phyloP scores from a whole-genome alignment of 345 rosid species.

The Euclidium syriacum region DNA sequence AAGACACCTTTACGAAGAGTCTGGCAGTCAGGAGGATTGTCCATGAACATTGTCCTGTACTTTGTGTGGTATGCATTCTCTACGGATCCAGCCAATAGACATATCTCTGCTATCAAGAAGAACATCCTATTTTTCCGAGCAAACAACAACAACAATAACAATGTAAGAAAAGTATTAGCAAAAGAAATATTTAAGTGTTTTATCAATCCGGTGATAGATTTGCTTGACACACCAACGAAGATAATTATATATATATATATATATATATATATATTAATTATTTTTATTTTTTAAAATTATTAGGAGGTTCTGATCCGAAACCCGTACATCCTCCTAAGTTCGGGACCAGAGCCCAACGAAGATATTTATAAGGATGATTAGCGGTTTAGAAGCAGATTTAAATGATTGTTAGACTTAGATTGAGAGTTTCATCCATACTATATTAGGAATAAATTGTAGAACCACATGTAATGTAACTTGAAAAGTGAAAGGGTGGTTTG shows the following conservation, averaged over 20 bases:
- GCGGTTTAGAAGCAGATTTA: background rate
- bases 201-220: background rate
- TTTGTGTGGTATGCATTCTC: slow-evolving; percentile 89
- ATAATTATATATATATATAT: too few relatives aligned
- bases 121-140: slow-evolving; percentile 47
- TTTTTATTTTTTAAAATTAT: too few relatives aligned
- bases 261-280: too few relatives aligned
- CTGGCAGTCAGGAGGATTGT: slow-evolving; percentile 64
- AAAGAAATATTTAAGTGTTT: background rate
- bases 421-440: background rate
- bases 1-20: slow-evolving; percentile 87
- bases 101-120: slow-evolving; percentile 77
- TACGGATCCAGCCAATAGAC: slow-evolving; percentile 82
- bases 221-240: too few relatives aligned
- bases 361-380: too few relatives aligned
- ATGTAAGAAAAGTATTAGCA: background rate
- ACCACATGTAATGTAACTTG: background rate
- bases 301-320: too few relatives aligned
- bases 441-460: background rate
- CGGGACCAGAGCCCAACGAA: too few relatives aligned
- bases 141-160: background rate
- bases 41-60: slow-evolving; percentile 62
- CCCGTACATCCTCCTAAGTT: too few relatives aligned
- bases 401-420: background rate
- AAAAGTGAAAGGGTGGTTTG: background rate